These are phyloP conservation scores for Blastocystis sp. DNA, from an alignment of 352 stramenopile genomes.

Conservation along the genomic window DNA sequence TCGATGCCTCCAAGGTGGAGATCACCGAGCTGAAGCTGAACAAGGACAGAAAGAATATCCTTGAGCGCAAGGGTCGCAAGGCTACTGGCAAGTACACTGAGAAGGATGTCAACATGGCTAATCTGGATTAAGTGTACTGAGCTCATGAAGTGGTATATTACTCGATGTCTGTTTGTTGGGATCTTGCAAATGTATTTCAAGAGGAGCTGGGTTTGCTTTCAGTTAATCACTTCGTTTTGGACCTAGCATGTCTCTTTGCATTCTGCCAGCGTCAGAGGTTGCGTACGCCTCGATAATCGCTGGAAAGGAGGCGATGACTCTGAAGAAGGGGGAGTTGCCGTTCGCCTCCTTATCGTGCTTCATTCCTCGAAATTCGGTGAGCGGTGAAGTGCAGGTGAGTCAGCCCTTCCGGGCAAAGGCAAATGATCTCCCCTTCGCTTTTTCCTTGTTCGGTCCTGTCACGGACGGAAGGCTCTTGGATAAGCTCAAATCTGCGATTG, in stretches of 20 bases:
- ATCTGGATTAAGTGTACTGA: conserved; percentile 77
- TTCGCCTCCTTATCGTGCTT: neutral
- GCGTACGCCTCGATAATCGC: neutral
- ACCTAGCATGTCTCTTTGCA: neutral
- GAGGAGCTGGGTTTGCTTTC: neutral
- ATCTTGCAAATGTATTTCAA: neutral
- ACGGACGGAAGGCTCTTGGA: neutral
- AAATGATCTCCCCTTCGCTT: neutral
- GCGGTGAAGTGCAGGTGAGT: neutral
- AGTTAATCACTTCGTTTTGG: neutral
- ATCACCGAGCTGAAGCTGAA: conserved; percentile 99
- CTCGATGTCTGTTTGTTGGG: conserved; percentile 35
- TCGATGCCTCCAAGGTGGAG: conserved; percentile 71
- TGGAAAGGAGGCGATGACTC: neutral
- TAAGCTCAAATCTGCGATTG: neutral
- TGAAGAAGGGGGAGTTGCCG: neutral
- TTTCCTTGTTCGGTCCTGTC: neutral
- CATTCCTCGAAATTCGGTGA: neutral
- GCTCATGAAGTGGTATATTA: conserved; percentile 71
- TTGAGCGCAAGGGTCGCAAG: conserved; percentile 92
- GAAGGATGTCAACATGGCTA: conserved; percentile 73
- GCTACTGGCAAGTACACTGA: conserved; percentile 77
- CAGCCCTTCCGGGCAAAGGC: neutral
- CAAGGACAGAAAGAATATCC: conserved; percentile 98
- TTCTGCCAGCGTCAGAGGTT: neutral